Evolutionary conservation across 768 basidiomycete genomes (phyloP).

Genomic region (Auriculariales sp.): DNA sequence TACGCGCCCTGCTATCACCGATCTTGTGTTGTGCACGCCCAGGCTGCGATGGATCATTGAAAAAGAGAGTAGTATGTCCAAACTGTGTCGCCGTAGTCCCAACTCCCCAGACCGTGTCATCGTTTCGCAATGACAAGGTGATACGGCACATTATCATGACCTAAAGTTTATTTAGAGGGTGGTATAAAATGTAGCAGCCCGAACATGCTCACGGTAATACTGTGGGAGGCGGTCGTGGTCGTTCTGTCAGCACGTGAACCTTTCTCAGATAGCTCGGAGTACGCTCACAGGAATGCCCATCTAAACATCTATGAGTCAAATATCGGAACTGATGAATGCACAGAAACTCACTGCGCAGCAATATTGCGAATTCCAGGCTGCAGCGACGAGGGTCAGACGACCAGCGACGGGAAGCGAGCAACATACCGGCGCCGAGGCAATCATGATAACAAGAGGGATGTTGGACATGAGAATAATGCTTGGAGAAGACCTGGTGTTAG

Average conservation of each 20-base stretch:
- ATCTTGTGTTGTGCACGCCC: not conserved
- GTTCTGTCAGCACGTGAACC: not conserved
- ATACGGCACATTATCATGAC: slow-evolving; percentile 60
- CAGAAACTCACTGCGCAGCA: slow-evolving; percentile 23
- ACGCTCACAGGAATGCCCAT: slow-evolving; percentile 26
- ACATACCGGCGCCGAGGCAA: slow-evolving; percentile 14
- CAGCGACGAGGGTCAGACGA: not conserved
- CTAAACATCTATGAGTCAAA: slow-evolving; percentile 6
- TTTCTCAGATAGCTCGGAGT: not conserved
- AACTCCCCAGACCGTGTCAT: not conserved
- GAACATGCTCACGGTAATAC: not conserved
- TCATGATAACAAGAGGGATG: slow-evolving; percentile 24
- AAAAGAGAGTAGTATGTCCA: too few relatives aligned
- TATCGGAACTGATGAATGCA: too few relatives aligned
- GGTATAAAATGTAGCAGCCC: not conserved
- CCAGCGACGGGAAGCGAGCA: not conserved
- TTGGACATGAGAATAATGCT: slow-evolving; percentile 27
- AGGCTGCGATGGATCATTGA: too few relatives aligned
- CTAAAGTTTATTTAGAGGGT: slow-evolving; percentile 13
- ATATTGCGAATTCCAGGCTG: slow-evolving; percentile 19
- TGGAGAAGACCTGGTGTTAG: too few relatives aligned
- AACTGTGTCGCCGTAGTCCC: too few relatives aligned
- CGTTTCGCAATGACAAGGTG: slow-evolving; percentile 21
- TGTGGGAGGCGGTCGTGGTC: not conserved
- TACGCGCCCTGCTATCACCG: too few relatives aligned